Base-by-base conservation (phyloP, 768 basidiomycete species). In the Amyloporia xantha region DNA sequence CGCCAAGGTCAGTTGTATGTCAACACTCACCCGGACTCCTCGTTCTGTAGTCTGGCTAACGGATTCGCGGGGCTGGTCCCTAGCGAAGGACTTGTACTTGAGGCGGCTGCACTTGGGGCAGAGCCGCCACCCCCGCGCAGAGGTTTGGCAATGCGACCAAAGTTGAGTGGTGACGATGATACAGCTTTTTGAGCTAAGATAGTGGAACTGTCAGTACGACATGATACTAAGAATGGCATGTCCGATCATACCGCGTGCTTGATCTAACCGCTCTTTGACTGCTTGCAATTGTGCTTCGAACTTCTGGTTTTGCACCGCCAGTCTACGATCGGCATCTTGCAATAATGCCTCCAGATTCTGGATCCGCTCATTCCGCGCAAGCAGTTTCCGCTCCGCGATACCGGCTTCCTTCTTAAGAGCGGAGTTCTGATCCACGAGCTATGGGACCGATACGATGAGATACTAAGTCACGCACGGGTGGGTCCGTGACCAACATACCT, bases 391-490 rank as follows among this genome's bases (percentile, higher is more conserved):
- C 68, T 99, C 96, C 47, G 95, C 91, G 56, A 95, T 89, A 19
- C 91, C 92, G 26, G 92, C 88, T 68, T 98, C 96, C 71, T 95
- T 97, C 79, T 98, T 98, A 57, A 99, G 72, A 11, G 86, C 80
- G 11, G 92, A 88, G 70, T 98, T 98, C 71, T 99, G 96, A 68
- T 99, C 95, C 47, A 98, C 95, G 54, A 99, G 86, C 93, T 98
- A 19, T 47, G 50, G n/a, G 33, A 20, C 9, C 44, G 38, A 28
- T 5, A 23, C 28, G n/a, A 28, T 41, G 17, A 17, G 39, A 42
- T 52, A 57, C 44, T 13, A 45, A 39, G 20, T 15, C 21, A 38
- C 40, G 47, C 5, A 41, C 17, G 24, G 26, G 24, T 21, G 4
- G 27, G 7, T 36, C 12, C 41, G 30, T 26, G 20, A 35, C 37